These are phyloP conservation scores for Brettanomyces sp. DNA, from an alignment of 805 yeast genomes.

Conservation along the genomic window DNA sequence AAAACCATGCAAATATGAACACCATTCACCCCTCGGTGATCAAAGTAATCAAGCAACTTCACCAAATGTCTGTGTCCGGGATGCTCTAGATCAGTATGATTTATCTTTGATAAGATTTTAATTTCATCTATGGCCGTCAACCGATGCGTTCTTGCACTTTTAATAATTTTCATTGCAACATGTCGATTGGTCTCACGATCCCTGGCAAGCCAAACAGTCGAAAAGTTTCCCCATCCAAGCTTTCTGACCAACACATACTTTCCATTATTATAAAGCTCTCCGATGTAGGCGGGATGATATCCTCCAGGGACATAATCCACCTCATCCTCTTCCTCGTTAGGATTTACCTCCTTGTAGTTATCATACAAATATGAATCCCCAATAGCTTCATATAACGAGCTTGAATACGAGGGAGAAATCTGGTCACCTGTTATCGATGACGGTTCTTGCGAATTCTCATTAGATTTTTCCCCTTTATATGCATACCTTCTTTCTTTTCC, in stretches of 20 bases:
- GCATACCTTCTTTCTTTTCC: background rate
- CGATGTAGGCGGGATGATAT: slow-evolving; percentile 87
- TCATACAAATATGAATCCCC: slow-evolving; percentile 30
- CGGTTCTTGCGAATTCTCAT: background rate
- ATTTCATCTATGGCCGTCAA: slow-evolving; percentile 95
- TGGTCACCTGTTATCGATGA: too few relatives aligned
- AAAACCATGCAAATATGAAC: slow-evolving; percentile 94
- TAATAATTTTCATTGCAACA: slow-evolving; percentile 90
- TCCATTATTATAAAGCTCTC: slow-evolving; percentile 66
- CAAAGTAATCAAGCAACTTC: slow-evolving; percentile 72
- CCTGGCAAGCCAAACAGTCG: slow-evolving; percentile 88
- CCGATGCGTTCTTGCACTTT: slow-evolving; percentile 83
- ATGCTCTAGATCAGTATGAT: slow-evolving; percentile 54
- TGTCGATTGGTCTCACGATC: slow-evolving; percentile 50
- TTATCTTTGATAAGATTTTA: slow-evolving; percentile 59
- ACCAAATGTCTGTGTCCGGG: slow-evolving; percentile 80
- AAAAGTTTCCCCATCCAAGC: slow-evolving; percentile 98
- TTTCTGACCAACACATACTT: slow-evolving; percentile 78
- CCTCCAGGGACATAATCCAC: slow-evolving; percentile 90
- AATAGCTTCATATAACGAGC: slow-evolving; percentile 4
- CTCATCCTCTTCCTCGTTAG: slow-evolving; percentile 68
- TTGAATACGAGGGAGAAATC: background rate
- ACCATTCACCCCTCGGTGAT: slow-evolving; percentile 86
- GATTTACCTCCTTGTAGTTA: slow-evolving; percentile 26
- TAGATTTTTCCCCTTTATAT: background rate